Percentiles rank a stretch among this genome's conserved stretches.
These are phyloP conservation scores for Pascua guehoae DNA, from an alignment of 1,284 basidiomycete genomes.

Conservation along the genomic window DNA sequence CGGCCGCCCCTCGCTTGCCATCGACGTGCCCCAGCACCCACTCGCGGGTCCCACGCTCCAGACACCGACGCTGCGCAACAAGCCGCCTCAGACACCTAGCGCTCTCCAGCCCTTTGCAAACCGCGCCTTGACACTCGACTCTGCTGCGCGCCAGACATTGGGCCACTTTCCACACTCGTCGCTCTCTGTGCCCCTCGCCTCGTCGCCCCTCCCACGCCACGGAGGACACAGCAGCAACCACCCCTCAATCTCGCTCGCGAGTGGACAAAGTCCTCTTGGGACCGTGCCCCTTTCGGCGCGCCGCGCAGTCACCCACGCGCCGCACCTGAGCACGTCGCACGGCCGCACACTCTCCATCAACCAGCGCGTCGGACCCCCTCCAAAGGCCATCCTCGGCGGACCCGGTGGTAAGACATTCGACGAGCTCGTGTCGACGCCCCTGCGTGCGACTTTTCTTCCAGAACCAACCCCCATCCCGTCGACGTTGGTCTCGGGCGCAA, in stretches of 20 bases:
- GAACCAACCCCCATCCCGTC: slow-evolving; percentile 4
- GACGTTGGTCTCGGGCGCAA: not conserved
- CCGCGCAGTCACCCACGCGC: not conserved
- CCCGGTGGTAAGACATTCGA: slow-evolving; percentile 40
- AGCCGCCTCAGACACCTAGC: no score
- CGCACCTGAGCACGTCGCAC: slow-evolving; percentile 3
- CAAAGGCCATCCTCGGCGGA: slow-evolving; percentile 41
- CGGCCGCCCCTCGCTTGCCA: no score
- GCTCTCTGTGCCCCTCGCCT: slow-evolving; percentile 11
- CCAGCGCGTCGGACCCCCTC: slow-evolving; percentile 28
- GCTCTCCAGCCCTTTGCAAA: no score
- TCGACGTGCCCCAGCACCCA: not conserved
- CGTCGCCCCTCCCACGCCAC: slow-evolving; percentile 3
- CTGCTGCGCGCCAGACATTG: slow-evolving; percentile 8
- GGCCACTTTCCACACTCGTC: slow-evolving; percentile 16
- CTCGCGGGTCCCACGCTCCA: not conserved
- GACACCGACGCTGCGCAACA: not conserved
- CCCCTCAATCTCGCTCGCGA: not conserved
- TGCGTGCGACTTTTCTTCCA: not conserved
- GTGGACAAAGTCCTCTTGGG: no score
- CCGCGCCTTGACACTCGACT: no score
- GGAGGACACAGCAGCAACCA: not conserved
- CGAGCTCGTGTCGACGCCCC: slow-evolving; percentile 17
- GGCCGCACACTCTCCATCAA: slow-evolving; percentile 1
- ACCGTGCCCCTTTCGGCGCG: not conserved